A percentile compares a stretch with the other conserved stretches of the same genome.
These are phyloP conservation scores for Chrysanthemum makinoi DNA, from an alignment of 129 eudicot genomes.

Conservation along the genomic window DNA sequence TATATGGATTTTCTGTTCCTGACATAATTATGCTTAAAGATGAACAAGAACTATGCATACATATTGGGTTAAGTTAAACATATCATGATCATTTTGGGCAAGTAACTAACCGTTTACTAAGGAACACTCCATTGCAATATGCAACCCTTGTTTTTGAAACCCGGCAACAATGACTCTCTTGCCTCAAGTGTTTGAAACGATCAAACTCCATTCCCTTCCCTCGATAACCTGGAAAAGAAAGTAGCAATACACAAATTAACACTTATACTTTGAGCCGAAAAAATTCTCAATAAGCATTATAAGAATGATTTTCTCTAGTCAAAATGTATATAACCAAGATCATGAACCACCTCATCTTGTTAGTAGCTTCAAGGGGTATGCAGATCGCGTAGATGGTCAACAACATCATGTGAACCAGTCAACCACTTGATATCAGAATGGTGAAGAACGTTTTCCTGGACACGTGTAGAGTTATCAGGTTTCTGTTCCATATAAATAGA, in stretches of 20 bases:
- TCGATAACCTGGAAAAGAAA: not conserved
- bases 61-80: too few relatives aligned
- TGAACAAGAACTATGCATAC: too few relatives aligned
- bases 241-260: slow-evolving; percentile 13
- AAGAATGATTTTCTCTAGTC: slow-evolving; percentile 30
- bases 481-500: slow-evolving; percentile 47
- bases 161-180: too few relatives aligned
- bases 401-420: slow-evolving; percentile 59
- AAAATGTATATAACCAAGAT: slow-evolving; percentile 24
- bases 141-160: too few relatives aligned
- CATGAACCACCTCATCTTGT: slow-evolving; percentile 11
- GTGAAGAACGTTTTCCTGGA: slow-evolving; percentile 58
- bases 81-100: too few relatives aligned
- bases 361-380: slow-evolving; percentile 48
- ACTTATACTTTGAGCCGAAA: not conserved
- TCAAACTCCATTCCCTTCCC: not conserved
- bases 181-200: too few relatives aligned
- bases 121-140: too few relatives aligned
- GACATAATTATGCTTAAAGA: too few relatives aligned
- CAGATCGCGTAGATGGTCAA: slow-evolving; percentile 61
- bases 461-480: slow-evolving; percentile 23
- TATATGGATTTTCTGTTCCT: too few relatives aligned
- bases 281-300: slow-evolving; percentile 1
- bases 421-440: slow-evolving; percentile 67
- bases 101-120: too few relatives aligned